Base-by-base conservation (phyloP, 768 basidiomycete genomes). In the Polyporus arcularius region DNA sequence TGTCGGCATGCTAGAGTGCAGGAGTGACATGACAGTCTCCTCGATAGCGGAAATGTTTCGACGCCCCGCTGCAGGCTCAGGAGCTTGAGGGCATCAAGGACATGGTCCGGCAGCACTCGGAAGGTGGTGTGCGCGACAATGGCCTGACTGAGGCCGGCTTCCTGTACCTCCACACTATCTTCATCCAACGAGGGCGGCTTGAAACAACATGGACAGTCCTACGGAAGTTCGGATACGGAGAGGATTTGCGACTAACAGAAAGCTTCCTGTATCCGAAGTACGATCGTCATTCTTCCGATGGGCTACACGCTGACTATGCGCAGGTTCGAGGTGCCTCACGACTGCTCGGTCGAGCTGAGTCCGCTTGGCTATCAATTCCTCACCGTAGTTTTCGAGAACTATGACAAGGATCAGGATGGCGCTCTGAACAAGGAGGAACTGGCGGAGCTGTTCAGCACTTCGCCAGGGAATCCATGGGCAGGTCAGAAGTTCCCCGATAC, bases 141-240 rank as follows among this genome's bases (percentile, higher is more conserved):
- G 95, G 93, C 16, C 79, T 99, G 62, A 98, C 96, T 4, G 94
- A 97, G 76, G 84, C 86, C 6, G 96, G 96, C 0, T 98, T 98
- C 76, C 74, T 98, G 41, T 96, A 92, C 70, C 85, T 99, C 12
- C 94, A 98, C 73, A 98, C 96, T 3, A 92, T 87, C 65, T 99
- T 99, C 76, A 97, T 99, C 57, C 96, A 96, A 75, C 87, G 89
- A 43, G 96, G 96, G 21, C 84, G 96, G 50, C 80, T 96, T 63
- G 96, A 99, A 74, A 98, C 96, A 30, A 98, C 96, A 1, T 99
- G 96, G 96, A 96, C 94, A 8, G 94, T 96, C 6, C 80, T 99
- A 65, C 80, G 96, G 62, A 93, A 87, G 70, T 98, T 97, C 72
- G 96, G 96, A 4, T 99, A 99, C 70, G 96, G 89, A 14, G 96